A percentile compares a stretch with the other conserved stretches of the same genome.
phyloP scores from a whole-genome alignment of 176 grass and related monocot species.

The Oryza longistaminata region DNA sequence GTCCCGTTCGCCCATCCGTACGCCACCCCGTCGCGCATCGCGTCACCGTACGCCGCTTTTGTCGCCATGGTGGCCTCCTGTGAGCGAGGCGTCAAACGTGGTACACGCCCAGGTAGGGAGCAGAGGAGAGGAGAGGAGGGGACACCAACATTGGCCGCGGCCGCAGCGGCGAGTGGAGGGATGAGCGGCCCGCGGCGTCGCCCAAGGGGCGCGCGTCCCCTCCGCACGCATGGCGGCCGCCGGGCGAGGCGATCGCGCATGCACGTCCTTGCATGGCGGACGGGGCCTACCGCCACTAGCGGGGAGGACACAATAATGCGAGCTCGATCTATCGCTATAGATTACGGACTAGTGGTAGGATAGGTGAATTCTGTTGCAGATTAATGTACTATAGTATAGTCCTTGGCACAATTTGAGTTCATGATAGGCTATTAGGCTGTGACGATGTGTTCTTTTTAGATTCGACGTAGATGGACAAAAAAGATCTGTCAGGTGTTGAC shows the following conservation, averaged over 20 bases:
- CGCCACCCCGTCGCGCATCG: too few relatives aligned
- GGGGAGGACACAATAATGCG: too few relatives aligned
- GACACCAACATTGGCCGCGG: background rate
- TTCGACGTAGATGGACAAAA: background rate
- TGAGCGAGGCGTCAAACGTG: background rate
- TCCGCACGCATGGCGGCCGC: background rate
- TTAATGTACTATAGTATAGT: background rate
- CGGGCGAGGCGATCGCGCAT: background rate
- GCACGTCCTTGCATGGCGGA: background rate
- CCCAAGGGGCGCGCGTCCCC: constrained; percentile 45
- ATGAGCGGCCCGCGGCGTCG: constrained; percentile 23
- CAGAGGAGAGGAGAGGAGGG: background rate
- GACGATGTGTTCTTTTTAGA: background rate
- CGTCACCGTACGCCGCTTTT: too few relatives aligned
- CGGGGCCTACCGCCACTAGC: background rate
- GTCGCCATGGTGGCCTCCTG: too few relatives aligned
- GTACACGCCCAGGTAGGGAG: background rate
- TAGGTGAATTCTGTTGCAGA: background rate
- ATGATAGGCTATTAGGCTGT: background rate
- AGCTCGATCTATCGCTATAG: background rate
- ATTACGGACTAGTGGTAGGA: too few relatives aligned
- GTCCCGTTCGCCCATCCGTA: too few relatives aligned
- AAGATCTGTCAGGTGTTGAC: background rate
- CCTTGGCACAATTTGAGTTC: too few relatives aligned
- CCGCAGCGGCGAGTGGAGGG: constrained; percentile 39